A percentile compares a stretch with the other conserved stretches of the same genome.
These are phyloP conservation scores for Alternaria angustiovoidea DNA, from an alignment of 2,329 filamentous ascomycete species.

Conservation along the genomic window DNA sequence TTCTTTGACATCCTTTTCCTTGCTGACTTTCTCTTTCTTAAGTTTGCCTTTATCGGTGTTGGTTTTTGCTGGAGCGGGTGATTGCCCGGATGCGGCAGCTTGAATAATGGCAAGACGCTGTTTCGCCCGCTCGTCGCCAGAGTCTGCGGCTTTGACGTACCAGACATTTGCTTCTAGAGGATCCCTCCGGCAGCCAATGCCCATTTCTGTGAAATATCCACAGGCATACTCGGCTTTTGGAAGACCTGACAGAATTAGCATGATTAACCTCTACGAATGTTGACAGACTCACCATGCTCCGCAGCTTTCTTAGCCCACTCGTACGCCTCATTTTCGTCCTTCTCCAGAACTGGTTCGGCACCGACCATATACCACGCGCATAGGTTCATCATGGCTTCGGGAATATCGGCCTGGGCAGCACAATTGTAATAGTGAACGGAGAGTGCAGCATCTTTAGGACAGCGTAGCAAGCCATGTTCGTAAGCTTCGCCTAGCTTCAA, in stretches of 20 bases:
- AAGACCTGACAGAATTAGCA: constrained; percentile 59
- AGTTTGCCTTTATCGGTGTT: constrained; percentile 38
- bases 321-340: constrained; percentile 94
- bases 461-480: constrained; percentile 87
- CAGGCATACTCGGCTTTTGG: constrained; percentile 87
- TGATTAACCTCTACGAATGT: not conserved
- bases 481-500: constrained; percentile 95
- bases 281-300: constrained; percentile 72
- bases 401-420: constrained; percentile 83
- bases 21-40: constrained; percentile 41
- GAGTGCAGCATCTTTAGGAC: constrained; percentile 87
- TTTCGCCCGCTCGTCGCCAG: constrained; percentile 88
- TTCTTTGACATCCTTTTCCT: constrained; percentile 30
- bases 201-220: constrained; percentile 98
- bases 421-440: constrained; percentile 98
- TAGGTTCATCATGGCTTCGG: constrained; percentile 94
- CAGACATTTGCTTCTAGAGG: constrained; percentile 97
- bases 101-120: constrained; percentile 86
- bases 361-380: constrained; percentile 99
- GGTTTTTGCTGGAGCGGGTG: constrained; percentile 21
- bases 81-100: constrained; percentile 73
- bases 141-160: constrained; percentile 95
- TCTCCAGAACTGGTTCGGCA: constrained; percentile 88
- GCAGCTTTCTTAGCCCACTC: constrained; percentile 93
- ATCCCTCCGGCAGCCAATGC: constrained; percentile 92